Percentiles rank a stretch among this genome's conserved stretches.
phyloP scores from a whole-genome alignment of 805 yeast species.

The Schwanniomyces sp. region DNA sequence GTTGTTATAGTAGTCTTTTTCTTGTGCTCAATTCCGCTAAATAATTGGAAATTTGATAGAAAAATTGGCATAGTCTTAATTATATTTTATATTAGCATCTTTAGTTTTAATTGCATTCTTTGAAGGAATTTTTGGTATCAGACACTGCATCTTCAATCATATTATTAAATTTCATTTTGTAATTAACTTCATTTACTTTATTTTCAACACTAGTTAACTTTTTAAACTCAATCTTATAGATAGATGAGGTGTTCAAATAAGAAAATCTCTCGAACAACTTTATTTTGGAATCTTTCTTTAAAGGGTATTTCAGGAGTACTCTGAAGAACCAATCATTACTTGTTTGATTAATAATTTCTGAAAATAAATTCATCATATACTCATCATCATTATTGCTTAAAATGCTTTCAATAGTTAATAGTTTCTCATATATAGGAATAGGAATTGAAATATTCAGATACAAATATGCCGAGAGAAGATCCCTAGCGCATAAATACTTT shows the following conservation, averaged over 20 bases:
- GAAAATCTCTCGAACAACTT: conserved; percentile 23
- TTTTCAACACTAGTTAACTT: conserved; percentile 6
- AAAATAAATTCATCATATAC: conserved; percentile 25
- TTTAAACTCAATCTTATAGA: conserved; percentile 20
- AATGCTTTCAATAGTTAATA: conserved; percentile 42
- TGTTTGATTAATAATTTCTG: conserved; percentile 26
- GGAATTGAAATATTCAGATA: conserved; percentile 21
- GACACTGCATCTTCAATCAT: background rate
- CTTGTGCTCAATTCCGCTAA: conserved; percentile 27
- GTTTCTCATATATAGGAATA: conserved; percentile 38
- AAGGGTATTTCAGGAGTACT: conserved; percentile 26
- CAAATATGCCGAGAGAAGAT: conserved; percentile 27
- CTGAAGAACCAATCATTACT: conserved; percentile 36
- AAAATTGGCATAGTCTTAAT: conserved; percentile 25
- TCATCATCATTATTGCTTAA: conserved; percentile 22
- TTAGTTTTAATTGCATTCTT: conserved; percentile 16
- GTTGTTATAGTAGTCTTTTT: conserved; percentile 20
- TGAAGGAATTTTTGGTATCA: background rate
- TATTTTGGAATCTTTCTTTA: conserved; percentile 14
- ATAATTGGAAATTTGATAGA: conserved; percentile 34
- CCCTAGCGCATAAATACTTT: conserved; percentile 38
- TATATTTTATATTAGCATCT: conserved; percentile 19
- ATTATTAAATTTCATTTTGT: background rate
- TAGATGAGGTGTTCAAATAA: conserved; percentile 21
- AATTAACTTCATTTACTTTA: background rate